Conservation (phyloP, 2,329 filamentous ascomycete genomes). For the Calonectria crousiana region DNA sequence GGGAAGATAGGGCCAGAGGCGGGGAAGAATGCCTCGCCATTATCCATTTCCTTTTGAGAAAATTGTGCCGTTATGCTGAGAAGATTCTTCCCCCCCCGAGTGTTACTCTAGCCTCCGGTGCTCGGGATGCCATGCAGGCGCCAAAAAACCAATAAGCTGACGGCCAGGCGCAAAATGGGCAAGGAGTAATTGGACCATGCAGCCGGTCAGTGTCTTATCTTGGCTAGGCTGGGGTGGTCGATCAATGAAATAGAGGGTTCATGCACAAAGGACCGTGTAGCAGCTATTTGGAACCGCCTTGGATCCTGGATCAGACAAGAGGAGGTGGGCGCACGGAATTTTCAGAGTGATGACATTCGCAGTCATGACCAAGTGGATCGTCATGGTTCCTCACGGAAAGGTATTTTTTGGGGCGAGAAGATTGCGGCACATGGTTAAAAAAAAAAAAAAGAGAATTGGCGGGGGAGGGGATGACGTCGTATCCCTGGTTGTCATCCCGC, state of each 20-base stretch:
- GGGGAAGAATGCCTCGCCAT: neutral
- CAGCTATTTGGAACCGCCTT: neutral
- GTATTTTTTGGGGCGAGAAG: neutral
- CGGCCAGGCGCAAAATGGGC: neutral
- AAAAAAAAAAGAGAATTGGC: slow-evolving; percentile 10
- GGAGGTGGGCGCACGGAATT: neutral
- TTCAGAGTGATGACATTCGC: neutral
- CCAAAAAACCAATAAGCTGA: slow-evolving; percentile 1
- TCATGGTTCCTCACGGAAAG: slow-evolving; percentile 1
- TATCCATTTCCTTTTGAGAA: neutral
- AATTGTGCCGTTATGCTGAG: neutral
- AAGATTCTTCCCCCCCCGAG: neutral
- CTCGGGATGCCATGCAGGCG: neutral
- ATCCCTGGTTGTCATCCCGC: slow-evolving; percentile 8
- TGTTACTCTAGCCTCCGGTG: neutral
- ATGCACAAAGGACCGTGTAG: neutral
- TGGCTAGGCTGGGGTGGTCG: neutral
- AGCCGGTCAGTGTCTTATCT: slow-evolving; percentile 2
- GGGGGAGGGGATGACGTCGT: slow-evolving; percentile 28
- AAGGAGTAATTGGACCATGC: neutral
- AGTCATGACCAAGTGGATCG: slow-evolving; percentile 9
- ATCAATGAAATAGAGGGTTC: slow-evolving; percentile 5
- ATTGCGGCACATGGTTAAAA: neutral
- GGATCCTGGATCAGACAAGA: neutral
- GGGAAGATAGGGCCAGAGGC: neutral